Base-by-base conservation (phyloP, 768 basidiomycete genomes). In the Boletellus emodensis region DNA sequence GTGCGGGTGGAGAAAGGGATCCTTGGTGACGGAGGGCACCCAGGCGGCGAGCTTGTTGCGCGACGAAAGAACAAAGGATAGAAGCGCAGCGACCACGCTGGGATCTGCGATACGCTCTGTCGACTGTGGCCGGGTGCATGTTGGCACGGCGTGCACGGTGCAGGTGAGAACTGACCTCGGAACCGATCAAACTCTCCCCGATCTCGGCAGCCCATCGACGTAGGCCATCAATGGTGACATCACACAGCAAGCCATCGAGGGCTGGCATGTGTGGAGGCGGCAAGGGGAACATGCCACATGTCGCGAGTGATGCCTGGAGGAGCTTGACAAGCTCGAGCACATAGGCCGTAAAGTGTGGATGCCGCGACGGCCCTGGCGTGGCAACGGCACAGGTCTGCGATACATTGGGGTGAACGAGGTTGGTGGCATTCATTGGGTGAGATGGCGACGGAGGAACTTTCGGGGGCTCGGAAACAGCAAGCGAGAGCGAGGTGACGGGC, bases 291-390 rank as follows among this genome's bases (percentile, higher is more conserved):
- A 87, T 71, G 51, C 87, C 88, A 63, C 86, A 92, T 44, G 90
- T 74, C 44, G 76, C 71, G 30, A 93, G 76, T 26, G 79, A 81
- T 10, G 82, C 79, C 61, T 92, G 90, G 33, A 91, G 68, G 55
- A 89, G 72, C 62, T 81, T 84, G 56, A 92, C 82, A 24, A 93
- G 75, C 61, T 89, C 85, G 15, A 92, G 75, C 6, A 92, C 87
- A 22, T 83, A 81, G 3, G 74, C 69, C 48, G 73, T 77, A 70
- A 92, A 91, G 17, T 76, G 61, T 13, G 68, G 64, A 37, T 66
- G 63, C 22, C 68, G 66, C 18, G 48, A 57, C 40, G 51, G 49
- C 4, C 52, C 60, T 38, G 48, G 30, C 14, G 39, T 46, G 20
- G 35, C 43, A 18, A 20, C n/a, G 10, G 39, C 34, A 18, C 56